Evolutionary conservation across 2,329 filamentous ascomycete species (phyloP).

Genomic region (Blumeriella jaapii): DNA sequence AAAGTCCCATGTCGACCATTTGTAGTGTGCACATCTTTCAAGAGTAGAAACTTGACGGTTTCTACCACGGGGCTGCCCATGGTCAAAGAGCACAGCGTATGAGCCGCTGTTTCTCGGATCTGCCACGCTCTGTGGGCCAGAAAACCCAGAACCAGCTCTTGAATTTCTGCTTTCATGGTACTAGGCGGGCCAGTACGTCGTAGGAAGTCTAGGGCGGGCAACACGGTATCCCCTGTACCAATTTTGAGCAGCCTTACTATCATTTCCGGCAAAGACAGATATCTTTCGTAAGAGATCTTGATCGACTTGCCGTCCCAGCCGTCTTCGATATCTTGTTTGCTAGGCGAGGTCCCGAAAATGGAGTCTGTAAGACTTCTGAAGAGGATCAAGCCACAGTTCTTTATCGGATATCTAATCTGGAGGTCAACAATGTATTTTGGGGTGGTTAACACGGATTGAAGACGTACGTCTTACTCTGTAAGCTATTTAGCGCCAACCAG

Average conservation of each 20-base stretch:
- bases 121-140: slow-evolving; percentile 66
- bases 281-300: slow-evolving; percentile 58
- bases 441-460: neutral
- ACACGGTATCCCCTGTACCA: slow-evolving; percentile 56
- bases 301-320: slow-evolving; percentile 54
- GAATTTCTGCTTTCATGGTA: slow-evolving; percentile 41
- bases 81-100: slow-evolving; percentile 55
- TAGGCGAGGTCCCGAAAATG: slow-evolving; percentile 65
- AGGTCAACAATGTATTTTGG: slow-evolving; percentile 5
- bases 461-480: slow-evolving; percentile 65
- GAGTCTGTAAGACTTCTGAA: slow-evolving; percentile 75
- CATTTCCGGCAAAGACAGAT: slow-evolving; percentile 51
- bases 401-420: slow-evolving; percentile 66
- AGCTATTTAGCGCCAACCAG: slow-evolving; percentile 65
- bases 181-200: slow-evolving; percentile 58
- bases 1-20: slow-evolving; percentile 50
- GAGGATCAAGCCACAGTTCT: slow-evolving; percentile 85
- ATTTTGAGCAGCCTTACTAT: slow-evolving; percentile 49
- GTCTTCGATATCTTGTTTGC: slow-evolving; percentile 47
- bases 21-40: slow-evolving; percentile 27
- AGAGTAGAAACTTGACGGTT: slow-evolving; percentile 26
- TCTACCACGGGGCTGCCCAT: slow-evolving; percentile 39
- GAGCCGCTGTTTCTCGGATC: slow-evolving; percentile 67
- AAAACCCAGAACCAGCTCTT: slow-evolving; percentile 47
- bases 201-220: slow-evolving; percentile 73